phyloP scores from a whole-genome alignment of 371 early-diverging fungal genomes.

The Mortierella sp. region DNA sequence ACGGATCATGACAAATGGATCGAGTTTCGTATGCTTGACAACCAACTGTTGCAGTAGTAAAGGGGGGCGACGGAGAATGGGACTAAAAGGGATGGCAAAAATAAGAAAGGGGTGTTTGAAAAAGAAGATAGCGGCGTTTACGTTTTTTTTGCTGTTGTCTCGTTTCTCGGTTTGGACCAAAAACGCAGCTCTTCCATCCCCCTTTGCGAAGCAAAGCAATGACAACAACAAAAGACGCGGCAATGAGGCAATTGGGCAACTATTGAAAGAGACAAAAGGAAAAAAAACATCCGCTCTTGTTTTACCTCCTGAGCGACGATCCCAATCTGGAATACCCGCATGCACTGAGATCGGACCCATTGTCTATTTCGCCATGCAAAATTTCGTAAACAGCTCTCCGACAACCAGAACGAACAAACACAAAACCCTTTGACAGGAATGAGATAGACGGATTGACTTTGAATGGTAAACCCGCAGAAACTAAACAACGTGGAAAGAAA shows the following conservation, averaged over 20 bases:
- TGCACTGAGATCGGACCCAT: neutral
- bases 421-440: neutral
- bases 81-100: neutral
- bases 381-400: constrained; percentile 4
- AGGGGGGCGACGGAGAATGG: neutral
- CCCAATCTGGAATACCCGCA: constrained; percentile 13
- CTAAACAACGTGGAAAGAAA: neutral
- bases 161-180: neutral
- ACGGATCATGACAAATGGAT: neutral
- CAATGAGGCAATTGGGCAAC: neutral
- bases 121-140: neutral
- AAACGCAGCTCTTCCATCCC: neutral
- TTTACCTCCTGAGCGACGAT: neutral
- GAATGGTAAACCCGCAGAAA: neutral
- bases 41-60: neutral
- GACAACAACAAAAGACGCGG: neutral
- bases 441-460: neutral
- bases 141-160: neutral
- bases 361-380: too few relatives aligned
- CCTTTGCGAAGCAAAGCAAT: neutral
- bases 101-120: neutral
- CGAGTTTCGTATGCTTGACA: neutral
- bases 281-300: neutral
- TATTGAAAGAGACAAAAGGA: neutral
- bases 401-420: neutral